These are phyloP conservation scores for Daldinia childiae DNA, from an alignment of 495 filamentous ascomycete genomes.

Conservation along the genomic window DNA sequence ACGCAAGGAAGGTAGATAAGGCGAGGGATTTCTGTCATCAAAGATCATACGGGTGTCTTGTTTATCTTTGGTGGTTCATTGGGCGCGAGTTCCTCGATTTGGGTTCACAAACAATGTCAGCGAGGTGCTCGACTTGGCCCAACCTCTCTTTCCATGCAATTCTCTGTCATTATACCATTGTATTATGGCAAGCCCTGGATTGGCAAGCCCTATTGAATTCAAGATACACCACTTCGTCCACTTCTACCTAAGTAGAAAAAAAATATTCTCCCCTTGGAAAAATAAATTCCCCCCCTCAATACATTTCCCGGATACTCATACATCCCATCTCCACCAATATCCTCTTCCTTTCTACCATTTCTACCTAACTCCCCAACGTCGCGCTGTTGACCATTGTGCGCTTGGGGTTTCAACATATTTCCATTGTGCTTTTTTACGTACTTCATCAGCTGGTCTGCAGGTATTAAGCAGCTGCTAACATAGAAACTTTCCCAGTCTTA, in stretches of 20 bases:
- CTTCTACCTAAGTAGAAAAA: neutral
- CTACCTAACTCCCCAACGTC: neutral
- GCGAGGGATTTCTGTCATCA: neutral
- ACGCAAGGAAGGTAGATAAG: neutral
- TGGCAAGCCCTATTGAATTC: neutral
- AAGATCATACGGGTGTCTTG: neutral
- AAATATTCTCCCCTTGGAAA: neutral
- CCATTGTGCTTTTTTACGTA: neutral
- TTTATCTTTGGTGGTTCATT: neutral
- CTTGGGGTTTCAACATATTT: neutral
- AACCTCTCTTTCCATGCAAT: slow-evolving; percentile 5
- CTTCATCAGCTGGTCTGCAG: neutral
- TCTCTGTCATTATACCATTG: slow-evolving; percentile 1
- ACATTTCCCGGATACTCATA: neutral
- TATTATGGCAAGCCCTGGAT: neutral
- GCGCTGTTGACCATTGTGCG: neutral
- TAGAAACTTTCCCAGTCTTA: slow-evolving; percentile 61
- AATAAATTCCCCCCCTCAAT: neutral
- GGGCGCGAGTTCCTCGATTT: neutral
- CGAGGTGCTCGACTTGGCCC: slow-evolving; percentile 2
- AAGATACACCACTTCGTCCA: neutral
- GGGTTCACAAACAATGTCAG: slow-evolving; percentile 11
- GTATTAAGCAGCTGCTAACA: slow-evolving; percentile 18
- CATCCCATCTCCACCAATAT: neutral
- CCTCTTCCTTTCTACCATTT: neutral